Base-by-base conservation (phyloP, 495 filamentous ascomycete species). In the Xylaria flabelliformis region DNA sequence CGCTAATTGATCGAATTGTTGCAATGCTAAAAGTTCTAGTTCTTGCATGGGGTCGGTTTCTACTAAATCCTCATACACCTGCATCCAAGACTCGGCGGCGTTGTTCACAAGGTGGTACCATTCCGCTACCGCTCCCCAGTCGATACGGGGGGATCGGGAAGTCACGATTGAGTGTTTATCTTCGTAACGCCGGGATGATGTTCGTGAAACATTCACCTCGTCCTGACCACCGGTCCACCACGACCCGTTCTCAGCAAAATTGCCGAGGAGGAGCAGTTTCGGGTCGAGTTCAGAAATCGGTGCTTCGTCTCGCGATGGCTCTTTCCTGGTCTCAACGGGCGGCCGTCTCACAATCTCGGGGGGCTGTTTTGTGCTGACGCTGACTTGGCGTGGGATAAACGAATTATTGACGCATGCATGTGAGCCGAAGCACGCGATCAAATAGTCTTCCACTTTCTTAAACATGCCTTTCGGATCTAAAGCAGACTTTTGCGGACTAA, bases 201-300 rank as follows among this genome's bases (percentile, higher is more conserved):
- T 79, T 61, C 77, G 79, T 46, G 74, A 76, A n/a, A 82, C 79
- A 24, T 78, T 76, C 15, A 77, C 59, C 44, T 85, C 81, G 26
- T 83, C 79, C 67, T 87, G 83, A 1, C 87, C 84, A 26, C 90
- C 91, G 64, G 89, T 92, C 93, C 93, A 96, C 93, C 93, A 96
- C 17, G 88, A 88, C 2, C 93, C 93, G 77, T 95, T 96, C 78
- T 96, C 93, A 0, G 91, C 91, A 72, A 96, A 82, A 71, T 95
- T 89, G 17, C 93, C 93, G n/a, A 94, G 78, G 15, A 95, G 84
- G 15, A 96, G 83, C 0, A 92, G 90, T 79, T 95, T 96, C 0
- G 91, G 88, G 79, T 96, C 93, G 34, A 94, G 80, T 24, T 84
- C 83, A 24, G 79, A 72, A 51, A 85, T 81, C 9, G 78, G 71